Evolutionary conservation across 1,139 yeast genomes (phyloP), one percentile per base, ranked within the genome.

Genomic region (Lodderomyces jiufengensis): DNA sequence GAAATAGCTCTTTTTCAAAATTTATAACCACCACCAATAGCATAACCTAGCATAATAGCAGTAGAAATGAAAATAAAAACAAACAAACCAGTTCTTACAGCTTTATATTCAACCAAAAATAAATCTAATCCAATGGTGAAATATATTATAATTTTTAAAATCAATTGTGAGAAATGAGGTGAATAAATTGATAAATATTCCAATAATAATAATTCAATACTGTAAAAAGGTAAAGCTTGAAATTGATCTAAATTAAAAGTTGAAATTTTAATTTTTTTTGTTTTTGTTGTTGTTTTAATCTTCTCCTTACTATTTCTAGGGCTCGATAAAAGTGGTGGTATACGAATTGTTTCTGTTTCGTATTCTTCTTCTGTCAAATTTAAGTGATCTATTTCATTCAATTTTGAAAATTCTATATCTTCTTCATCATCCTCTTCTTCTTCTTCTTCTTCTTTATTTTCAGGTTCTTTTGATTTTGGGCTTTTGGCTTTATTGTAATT

Each of bases 111-210:
- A 18, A 30, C 28, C 9, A 35, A 20, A 24, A 31, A 22, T 23
- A 33, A 26, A 29, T 40, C 45, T 24, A 31, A 23, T 3, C 27
- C 34, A 16, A 33, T 34, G 8, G 39, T 28, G 24, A 24, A 20
- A 25, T 37, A 31, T 9, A 41, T 35, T 5, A 29, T 33, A 15
- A 37, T 18, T 25, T 40, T 43, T 14, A 38, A 36, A 9, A 31
- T 21, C 7, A 37, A 34, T 24, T 40, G 37, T 5, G 29, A 28
- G 22, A 32, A 37, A 27, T 32, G 31, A 2, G 46, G 42, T 9
- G 38, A 28, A 27, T 24, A 25, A n/a, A 37, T 26, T 12, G 48
- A 43, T 21, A 40, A 27, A 22, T 31, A 39, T 27, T 44, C 48
- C 24, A 45, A 35, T 9, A 40, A 10, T 13, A 40, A 5, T 34